Evolutionary conservation across 2,329 filamentous ascomycete species (phyloP), one percentile per base, ranked within the genome.

Genomic region (Aureobasidium musti): DNA sequence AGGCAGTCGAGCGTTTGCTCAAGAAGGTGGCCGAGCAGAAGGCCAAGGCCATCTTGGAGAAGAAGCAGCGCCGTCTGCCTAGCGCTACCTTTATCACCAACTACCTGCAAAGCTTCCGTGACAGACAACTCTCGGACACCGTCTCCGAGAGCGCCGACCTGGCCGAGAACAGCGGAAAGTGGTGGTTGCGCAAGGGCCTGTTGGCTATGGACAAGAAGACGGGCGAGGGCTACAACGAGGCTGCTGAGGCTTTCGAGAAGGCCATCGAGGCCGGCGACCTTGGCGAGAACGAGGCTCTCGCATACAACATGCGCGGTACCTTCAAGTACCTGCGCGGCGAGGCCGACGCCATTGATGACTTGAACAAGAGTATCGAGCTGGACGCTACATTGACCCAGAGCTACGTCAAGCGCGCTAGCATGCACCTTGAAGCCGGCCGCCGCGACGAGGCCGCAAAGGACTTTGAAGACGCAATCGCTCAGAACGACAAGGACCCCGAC

Each of bases 371-470:
- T 78, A 90, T 98, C 67, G 91, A 97, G 79, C 83, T 98, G 54
- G 89, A 98, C 74, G 91, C 92, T 17, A 83, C 86, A 10, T 84
- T 98, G 81, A 96, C 92, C 8, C 95, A 99, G 82, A 97, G 91
- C 82, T 98, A 96, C 79, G 97, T 99, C 82, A 99, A 99, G 85
- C 90, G 95, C 68, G 95, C 95, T 65, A 98, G 93, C 84, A 96
- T 99, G 89, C 91, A 96, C 78, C 84, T 99, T 45, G 95, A 99
- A 81, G 88, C 95, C 68, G 89, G 91, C 70, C 89, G 94, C 74
- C 90, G 91, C 64, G 90, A 92, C n/a, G 89, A 89, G 75, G 94
- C 95, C 49, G 89, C 92, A 68, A 85, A 88, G 68, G 94, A 98
- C 79, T 97, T 99, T 74, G 89, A 90, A 70, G 86, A 89, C 73